These are phyloP conservation scores for Pythium graminicola DNA, from an alignment of 352 stramenopile genomes.

Conservation along the genomic window DNA sequence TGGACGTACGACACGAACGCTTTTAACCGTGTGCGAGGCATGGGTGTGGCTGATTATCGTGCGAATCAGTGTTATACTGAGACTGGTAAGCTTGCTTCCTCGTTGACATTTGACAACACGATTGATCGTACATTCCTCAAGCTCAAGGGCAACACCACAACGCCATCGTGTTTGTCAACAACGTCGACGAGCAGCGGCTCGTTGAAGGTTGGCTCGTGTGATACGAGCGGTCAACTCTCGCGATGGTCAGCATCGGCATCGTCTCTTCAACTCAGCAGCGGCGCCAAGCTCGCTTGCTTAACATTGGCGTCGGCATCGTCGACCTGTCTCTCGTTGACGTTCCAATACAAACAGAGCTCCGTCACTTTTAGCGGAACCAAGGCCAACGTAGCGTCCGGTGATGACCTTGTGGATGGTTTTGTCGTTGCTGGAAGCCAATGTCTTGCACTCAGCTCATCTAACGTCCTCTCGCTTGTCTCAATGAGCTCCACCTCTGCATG, in stretches of 20 bases:
- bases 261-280: conserved; percentile 3
- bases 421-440: conserved; percentile 24
- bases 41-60: conserved; percentile 25
- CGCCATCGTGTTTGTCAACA: conserved; percentile 14
- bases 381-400: conserved; percentile 18
- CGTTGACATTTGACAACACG: conserved; percentile 23
- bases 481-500: conserved; percentile 17
- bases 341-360: conserved; percentile 23
- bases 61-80: conserved; percentile 32
- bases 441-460: conserved; percentile 15
- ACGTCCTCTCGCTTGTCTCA: conserved; percentile 15
- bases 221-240: not conserved
- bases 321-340: conserved; percentile 19
- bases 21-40: conserved; percentile 28
- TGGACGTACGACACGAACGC: conserved; percentile 25
- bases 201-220: conserved; percentile 18
- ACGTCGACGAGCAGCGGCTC: conserved; percentile 4
- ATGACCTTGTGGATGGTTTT: conserved; percentile 26
- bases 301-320: conserved; percentile 4
- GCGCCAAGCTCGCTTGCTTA: conserved; percentile 14
- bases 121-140: conserved; percentile 27
- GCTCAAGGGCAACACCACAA: conserved; percentile 18
- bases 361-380: conserved; percentile 23
- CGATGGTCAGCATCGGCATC: conserved; percentile 16
- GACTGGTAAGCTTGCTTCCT: conserved; percentile 18